Evolutionary conservation across 176 grass and related monocot genomes (phyloP).

Genomic region (Carex cristatella): DNA sequence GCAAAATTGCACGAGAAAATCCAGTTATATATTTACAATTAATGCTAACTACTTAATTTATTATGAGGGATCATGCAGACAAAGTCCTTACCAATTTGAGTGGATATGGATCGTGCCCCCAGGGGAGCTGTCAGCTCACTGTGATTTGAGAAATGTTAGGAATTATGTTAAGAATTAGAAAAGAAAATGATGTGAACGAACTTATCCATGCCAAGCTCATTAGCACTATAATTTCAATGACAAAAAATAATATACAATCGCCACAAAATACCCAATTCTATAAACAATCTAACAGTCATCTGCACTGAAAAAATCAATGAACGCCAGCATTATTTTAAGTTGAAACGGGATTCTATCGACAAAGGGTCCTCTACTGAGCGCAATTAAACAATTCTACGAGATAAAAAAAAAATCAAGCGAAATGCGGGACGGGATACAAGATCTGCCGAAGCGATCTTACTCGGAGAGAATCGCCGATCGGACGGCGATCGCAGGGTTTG

Average conservation of each 20-base stretch:
- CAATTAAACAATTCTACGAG: slow-evolving; percentile 2
- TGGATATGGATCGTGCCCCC: slow-evolving; percentile 63
- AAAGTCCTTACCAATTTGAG: slow-evolving; percentile 63
- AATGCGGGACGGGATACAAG: background rate
- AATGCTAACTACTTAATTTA: background rate
- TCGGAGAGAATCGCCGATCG: slow-evolving; percentile 35
- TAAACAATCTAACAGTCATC: background rate
- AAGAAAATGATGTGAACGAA: background rate
- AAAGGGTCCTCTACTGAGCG: background rate
- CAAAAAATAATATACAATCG: background rate
- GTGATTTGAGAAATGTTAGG: slow-evolving; percentile 14
- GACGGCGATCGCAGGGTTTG: slow-evolving; percentile 28
- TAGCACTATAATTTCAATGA: background rate
- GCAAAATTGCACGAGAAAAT: background rate
- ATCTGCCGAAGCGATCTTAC: slow-evolving; percentile 30
- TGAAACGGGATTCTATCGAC: background rate
- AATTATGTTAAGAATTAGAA: background rate
- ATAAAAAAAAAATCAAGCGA: background rate
- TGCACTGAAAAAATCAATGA: background rate
- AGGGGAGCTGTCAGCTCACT: slow-evolving; percentile 48
- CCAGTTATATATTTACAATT: background rate
- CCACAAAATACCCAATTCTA: background rate
- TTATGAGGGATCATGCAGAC: background rate
- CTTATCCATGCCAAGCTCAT: background rate
- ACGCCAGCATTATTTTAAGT: background rate